Evolutionary conservation across 2,329 filamentous ascomycete species (phyloP).

Genomic region (Graphilbum fragrans): DNA sequence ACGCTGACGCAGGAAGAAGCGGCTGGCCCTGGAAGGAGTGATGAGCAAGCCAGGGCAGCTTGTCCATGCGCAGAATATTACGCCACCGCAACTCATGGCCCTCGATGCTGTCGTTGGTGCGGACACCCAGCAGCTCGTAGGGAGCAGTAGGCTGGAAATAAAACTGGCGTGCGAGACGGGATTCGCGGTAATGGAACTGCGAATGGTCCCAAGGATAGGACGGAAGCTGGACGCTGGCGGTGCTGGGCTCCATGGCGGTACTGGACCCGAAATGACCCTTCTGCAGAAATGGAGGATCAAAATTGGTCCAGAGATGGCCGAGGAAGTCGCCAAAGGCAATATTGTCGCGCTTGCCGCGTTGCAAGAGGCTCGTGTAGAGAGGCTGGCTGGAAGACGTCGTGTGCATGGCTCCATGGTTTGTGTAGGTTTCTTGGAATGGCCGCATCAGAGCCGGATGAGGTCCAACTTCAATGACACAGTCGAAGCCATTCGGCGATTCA

Average conservation of each 20-base stretch:
- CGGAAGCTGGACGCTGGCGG: slow-evolving; percentile 9
- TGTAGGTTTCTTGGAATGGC: too few relatives aligned
- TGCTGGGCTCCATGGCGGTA: slow-evolving; percentile 5
- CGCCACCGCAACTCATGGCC: slow-evolving; percentile 9
- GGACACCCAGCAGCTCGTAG: slow-evolving; percentile 11
- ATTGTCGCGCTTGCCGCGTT: too few relatives aligned
- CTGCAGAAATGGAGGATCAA: slow-evolving; percentile 1
- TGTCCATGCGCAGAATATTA: slow-evolving; percentile 7
- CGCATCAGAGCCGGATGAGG: too few relatives aligned
- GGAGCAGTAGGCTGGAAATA: slow-evolving; percentile 5
- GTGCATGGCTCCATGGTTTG: too few relatives aligned
- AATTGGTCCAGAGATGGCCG: neutral
- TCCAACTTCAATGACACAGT: too few relatives aligned
- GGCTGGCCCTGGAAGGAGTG: slow-evolving; percentile 27
- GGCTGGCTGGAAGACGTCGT: too few relatives aligned
- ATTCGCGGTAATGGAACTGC: slow-evolving; percentile 8
- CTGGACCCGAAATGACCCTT: neutral
- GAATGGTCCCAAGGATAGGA: slow-evolving; percentile 12
- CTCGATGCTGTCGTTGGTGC: slow-evolving; percentile 9
- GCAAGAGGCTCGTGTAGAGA: too few relatives aligned
- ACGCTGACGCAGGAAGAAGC: slow-evolving; percentile 33
- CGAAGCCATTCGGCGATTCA: too few relatives aligned
- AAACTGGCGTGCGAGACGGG: slow-evolving; percentile 7
- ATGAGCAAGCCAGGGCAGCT: slow-evolving; percentile 14
- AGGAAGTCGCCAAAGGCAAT: neutral